Base-by-base conservation (phyloP, 2,329 filamentous ascomycete genomes). In the Chaetothyriales sp. region DNA sequence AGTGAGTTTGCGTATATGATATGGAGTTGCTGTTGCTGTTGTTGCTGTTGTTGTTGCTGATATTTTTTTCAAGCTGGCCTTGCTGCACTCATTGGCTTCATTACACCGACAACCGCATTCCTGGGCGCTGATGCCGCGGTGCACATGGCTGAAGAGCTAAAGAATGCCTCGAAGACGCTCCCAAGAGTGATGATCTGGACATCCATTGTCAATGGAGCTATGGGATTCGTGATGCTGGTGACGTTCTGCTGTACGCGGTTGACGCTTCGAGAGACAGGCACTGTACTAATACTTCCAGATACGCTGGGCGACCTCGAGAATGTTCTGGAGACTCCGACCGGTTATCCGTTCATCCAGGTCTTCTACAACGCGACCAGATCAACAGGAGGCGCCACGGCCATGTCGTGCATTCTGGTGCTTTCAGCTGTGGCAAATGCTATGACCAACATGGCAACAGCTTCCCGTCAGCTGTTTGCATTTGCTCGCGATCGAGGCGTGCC, bases 271-370 rank as follows among this genome's bases (percentile, higher is more conserved):
- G 62, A 69, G 22, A 25, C 6, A 25, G 22, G 65, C n/a, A 63
- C 63, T 8, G 60, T 66, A 25, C 52, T 67, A 5, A 53, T 67
- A 18, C 44, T 54, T 70, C 60, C 69, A 66, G 48, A 65, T 25
- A 25, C 22, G 22, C 22, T 76, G 9, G 74, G 71, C 0, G 64
- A 73, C 29, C 64, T 80, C 22, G 71, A 68, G 40, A 80, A 80
- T 20, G 73, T 66, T 1, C 66, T 86, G 0, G 73, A 82, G 18
- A 57, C 61, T 10, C 55, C 61, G 15, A 66, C 66, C 9, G 62
- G 61, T n/a, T 67, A 63, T 47, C 64, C 66, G 0, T 69, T 67
- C 48, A 66, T 69, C 46, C 60, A 67, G 48, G 57, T 69, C 52
- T 67, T 68, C 51, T 64, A 60, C 54, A 63, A 65, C 40, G 61